Conservation (phyloP, 441 rosid species). For the Populus trichocarpa region DNA sequence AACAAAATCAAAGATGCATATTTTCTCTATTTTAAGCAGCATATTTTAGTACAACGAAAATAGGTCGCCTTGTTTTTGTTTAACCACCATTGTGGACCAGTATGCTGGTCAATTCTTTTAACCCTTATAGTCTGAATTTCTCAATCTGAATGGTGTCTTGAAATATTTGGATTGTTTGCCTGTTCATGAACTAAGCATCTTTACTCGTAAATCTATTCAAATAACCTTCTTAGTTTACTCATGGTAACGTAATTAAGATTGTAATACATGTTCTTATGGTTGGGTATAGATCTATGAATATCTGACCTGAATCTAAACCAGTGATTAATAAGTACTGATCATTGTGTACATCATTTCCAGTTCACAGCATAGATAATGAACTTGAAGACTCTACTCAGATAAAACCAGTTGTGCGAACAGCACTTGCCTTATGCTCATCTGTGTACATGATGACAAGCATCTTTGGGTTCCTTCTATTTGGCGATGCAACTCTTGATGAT, state of each 20-base stretch:
- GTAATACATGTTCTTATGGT: neutral
- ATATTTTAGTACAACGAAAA: neutral
- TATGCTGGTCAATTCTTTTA: neutral
- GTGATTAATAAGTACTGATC: constrained; percentile 12
- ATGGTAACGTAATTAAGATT: neutral
- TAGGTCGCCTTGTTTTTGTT: constrained; percentile 1
- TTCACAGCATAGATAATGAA: constrained; percentile 95
- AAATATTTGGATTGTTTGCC: neutral
- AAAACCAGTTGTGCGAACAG: constrained; percentile 67
- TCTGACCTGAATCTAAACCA: neutral
- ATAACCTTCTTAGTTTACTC: neutral
- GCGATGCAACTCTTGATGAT: constrained; percentile 83
- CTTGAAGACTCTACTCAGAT: constrained; percentile 74
- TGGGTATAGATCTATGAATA: neutral
- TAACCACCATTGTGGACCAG: neutral
- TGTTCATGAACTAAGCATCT: neutral
- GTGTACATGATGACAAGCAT: constrained; percentile 83
- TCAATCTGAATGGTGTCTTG: neutral
- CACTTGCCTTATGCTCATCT: constrained; percentile 80
- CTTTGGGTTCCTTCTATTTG: constrained; percentile 90
- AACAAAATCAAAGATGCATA: neutral
- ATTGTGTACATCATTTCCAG: constrained; percentile 40
- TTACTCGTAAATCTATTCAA: neutral
- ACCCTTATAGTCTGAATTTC: neutral
- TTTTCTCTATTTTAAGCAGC: neutral